Evolutionary conservation across 768 basidiomycete genomes (phyloP), one percentile per base, ranked within the genome.

Genomic region (Lactarius pseudohatsudake): DNA sequence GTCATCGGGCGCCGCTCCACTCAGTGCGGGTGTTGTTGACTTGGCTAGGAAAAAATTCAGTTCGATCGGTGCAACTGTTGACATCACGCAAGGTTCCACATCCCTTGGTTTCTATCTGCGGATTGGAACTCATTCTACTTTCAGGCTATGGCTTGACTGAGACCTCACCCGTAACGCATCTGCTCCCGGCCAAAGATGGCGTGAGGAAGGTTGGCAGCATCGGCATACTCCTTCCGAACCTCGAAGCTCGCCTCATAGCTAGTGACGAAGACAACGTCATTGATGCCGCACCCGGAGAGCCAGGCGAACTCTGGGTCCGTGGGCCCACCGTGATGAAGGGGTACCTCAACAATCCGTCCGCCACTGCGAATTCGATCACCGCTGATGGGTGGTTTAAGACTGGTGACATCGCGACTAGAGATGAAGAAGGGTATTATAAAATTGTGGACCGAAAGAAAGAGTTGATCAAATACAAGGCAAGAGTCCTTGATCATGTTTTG

Each of bases 271-370:
- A 82, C 30, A 82, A 83, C 41, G 79, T 83, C 11, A 80, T 77
- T 13, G 72, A 87, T 22, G 84, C 83, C 2, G 73, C 75, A 10
- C 77, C 78, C 53, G 87, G 87, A 0, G 79, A 87, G 62, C 79
- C 84, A 0, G 93, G 94, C 18, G 94, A 96, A 75, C 75, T 96
- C 20, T 95, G 92, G 91, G 62, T 95, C 3, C 82, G 86, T 57
- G 92, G 93, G 0, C 87, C 89, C 5, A 84, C 79, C 1, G 79
- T 95, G 45, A 94, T 94, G 91, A 94, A 92, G 81, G 91, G 93
- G 11, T 95, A 95, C 72, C 76, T 89, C 68, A 87, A 86, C 70
- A 92, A 95, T 67, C 77, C 80, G 3, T 77, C 79, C 36, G 92
- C 93, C 4, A 96, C 92, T 2, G 77, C 79, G 28, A 82, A 86